These are phyloP conservation scores for Trichoderma sp. DNA, from an alignment of 2,329 filamentous ascomycete genomes.

Conservation along the genomic window DNA sequence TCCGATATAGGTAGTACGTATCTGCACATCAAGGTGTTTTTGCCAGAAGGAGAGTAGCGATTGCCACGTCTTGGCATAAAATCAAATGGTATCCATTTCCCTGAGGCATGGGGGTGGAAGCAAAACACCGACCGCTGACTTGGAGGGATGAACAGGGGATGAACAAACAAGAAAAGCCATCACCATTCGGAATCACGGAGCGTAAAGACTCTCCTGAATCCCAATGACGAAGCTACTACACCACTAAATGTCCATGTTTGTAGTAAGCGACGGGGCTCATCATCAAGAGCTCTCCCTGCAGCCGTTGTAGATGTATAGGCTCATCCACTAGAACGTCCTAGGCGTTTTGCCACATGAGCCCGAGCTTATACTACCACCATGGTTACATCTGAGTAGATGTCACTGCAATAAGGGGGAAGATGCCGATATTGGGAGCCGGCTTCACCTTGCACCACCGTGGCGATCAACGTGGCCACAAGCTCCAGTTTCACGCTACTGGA, in stretches of 20 bases:
- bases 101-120: background rate
- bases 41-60: background rate
- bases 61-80: background rate
- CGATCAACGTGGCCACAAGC: background rate
- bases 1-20: background rate
- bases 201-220: background rate
- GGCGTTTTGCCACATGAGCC: background rate
- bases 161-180: background rate
- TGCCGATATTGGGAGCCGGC: background rate
- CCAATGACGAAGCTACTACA: background rate
- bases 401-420: background rate
- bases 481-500: background rate
- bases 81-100: background rate
- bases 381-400: background rate
- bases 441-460: background rate
- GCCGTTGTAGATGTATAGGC: background rate
- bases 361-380: background rate
- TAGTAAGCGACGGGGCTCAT: background rate
- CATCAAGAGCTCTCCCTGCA: background rate
- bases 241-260: background rate
- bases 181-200: background rate
- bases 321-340: background rate
- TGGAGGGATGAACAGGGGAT: background rate
- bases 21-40: background rate
- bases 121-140: background rate